A percentile compares a stretch with the other conserved stretches of the same genome.
Evolutionary conservation across 129 eudicot species (phyloP).

Genomic region (Cynara cardunculus): DNA sequence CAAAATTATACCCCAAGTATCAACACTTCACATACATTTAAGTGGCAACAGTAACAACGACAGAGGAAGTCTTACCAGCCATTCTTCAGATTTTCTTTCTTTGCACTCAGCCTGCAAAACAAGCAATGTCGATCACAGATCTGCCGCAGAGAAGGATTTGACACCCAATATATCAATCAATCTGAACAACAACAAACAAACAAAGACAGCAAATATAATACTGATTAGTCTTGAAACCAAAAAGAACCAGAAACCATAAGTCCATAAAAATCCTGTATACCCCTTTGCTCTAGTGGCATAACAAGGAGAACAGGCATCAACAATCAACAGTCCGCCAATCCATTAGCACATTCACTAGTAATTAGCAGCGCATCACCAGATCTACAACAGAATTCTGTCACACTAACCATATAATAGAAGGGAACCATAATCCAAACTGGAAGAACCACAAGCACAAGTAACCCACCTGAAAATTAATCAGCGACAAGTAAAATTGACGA

Average conservation of each 20-base stretch:
- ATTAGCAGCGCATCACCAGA: background rate
- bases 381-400: background rate
- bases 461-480: background rate
- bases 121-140: background rate
- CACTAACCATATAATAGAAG: background rate
- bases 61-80: slow-evolving; percentile 11
- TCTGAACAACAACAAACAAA: slow-evolving; percentile 2
- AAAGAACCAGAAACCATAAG: background rate
- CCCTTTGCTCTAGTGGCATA: background rate
- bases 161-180: background rate
- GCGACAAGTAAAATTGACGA: background rate
- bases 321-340: background rate
- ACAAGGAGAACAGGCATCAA: background rate
- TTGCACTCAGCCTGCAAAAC: background rate
- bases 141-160: background rate
- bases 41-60: background rate
- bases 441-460: background rate
- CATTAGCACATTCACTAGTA: background rate
- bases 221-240: background rate
- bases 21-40: background rate
- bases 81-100: background rate
- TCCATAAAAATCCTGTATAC: background rate
- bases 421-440: background rate
- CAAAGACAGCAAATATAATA: background rate
- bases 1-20: background rate